phyloP scores from a whole-genome alignment of 1,284 basidiomycete genomes.

The Marasmius sp. region DNA sequence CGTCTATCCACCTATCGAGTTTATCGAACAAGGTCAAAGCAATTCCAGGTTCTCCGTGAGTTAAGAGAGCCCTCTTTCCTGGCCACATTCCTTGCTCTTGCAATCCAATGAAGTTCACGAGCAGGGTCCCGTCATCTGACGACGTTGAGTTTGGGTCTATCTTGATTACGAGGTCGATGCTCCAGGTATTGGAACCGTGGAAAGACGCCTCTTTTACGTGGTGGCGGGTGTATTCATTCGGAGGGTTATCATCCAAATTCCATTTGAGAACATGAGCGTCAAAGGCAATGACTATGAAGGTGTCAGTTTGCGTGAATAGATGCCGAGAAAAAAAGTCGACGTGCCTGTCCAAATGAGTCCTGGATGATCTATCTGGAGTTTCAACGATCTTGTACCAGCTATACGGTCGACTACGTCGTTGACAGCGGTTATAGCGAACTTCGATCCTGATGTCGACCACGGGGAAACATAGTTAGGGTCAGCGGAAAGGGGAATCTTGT shows the following conservation, averaged over 20 bases:
- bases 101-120: constrained; percentile 69
- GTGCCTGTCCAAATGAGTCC: constrained; percentile 86
- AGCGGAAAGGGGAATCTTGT: constrained; percentile 66
- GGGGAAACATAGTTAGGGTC: constrained; percentile 53
- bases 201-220: constrained; percentile 91
- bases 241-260: constrained; percentile 79
- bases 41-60: constrained; percentile 42
- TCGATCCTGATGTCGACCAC: constrained; percentile 38
- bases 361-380: constrained; percentile 77
- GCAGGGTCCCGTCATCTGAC: constrained; percentile 29
- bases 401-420: constrained; percentile 57
- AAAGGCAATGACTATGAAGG: constrained; percentile 75
- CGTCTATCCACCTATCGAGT: constrained; percentile 67
- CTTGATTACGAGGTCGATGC: constrained; percentile 69
- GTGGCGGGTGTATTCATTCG: constrained; percentile 75
- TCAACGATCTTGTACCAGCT: constrained; percentile 71
- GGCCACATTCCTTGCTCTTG: constrained; percentile 82
- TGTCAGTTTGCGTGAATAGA: not conserved
- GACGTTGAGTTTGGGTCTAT: constrained; percentile 24
- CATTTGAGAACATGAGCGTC: constrained; percentile 89
- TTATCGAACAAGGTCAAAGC: constrained; percentile 68
- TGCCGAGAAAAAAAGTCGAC: constrained; percentile 19
- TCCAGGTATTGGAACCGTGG: constrained; percentile 74
- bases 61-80: constrained; percentile 53
- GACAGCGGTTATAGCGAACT: constrained; percentile 62